Evolutionary conservation across 257 asterid species (phyloP), one percentile per base, ranked within the genome.

Genomic region (Prunella vulgaris): DNA sequence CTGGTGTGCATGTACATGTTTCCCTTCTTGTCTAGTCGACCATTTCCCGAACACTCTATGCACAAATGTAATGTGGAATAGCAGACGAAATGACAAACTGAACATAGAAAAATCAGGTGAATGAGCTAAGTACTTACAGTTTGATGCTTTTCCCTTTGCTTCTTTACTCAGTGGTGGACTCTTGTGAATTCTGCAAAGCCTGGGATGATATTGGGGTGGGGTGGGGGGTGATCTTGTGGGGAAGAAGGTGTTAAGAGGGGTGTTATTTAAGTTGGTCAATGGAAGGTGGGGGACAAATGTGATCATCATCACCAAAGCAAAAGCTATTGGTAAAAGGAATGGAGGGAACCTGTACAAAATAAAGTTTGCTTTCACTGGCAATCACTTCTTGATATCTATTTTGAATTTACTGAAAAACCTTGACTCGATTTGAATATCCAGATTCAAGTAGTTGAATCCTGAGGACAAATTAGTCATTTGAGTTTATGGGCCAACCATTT

Each of bases 341-440:
- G 95, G 87, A 90, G 98, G 97, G 86, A 85, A 20, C 51, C 77
- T 82, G 81, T 83, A 76, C 93, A 88, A 88, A 85, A 69, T 88
- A 86, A 92, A 90, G 97, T 76, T 53, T 30, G 78, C 66, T 59
- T 66, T 59, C 70, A 74, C 77, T 80, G 77, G 65, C 77, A 64
- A 37, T 75, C 88, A 81, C 76, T 63, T 30, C 57, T 82, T 71
- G 73, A 54, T 62, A 68, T 72, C 32, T 62, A 66, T 38, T 40
- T 12, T 61, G 79, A 80, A 76, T 57, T 74, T 76, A 78, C 82
- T 60, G 21, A 59, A 69, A 72, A 17, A 28, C 73, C 64, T 46
- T 17, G 18, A 7, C 7, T 28, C 68, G 59, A 81, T 51, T 61
- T 58, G 63, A 51, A 60, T 48, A 35, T 58, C 27, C 60, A 44